phyloP scores from a whole-genome alignment of 2,329 filamentous ascomycete species.

The Malbranchea cinnamomea region DNA sequence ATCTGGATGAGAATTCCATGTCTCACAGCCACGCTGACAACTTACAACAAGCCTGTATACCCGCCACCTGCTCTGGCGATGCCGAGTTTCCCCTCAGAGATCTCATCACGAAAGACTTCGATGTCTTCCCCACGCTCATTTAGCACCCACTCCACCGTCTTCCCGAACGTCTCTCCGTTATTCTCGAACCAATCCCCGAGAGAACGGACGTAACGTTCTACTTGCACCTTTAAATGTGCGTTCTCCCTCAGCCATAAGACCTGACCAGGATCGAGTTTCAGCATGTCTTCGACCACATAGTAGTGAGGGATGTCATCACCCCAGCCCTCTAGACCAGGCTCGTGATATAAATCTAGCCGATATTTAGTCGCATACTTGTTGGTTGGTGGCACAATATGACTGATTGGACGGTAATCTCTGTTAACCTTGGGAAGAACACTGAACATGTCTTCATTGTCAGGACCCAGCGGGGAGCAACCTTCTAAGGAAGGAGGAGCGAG shows the following conservation, averaged over 20 bases:
- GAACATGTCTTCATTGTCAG: no score
- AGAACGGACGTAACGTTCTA: conserved; percentile 37
- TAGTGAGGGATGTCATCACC: conserved; percentile 49
- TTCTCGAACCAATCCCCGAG: conserved; percentile 48
- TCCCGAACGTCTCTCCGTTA: conserved; percentile 46
- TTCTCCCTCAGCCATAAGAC: conserved; percentile 43
- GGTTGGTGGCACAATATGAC: conserved; percentile 5
- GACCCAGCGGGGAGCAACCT: no score
- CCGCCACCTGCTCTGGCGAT: conserved; percentile 12
- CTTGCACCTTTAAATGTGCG: conserved; percentile 40
- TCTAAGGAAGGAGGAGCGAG: background rate
- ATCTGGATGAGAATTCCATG: no score
- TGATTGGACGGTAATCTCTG: conserved; percentile 6
- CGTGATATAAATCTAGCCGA: conserved; percentile 33
- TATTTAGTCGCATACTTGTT: conserved; percentile 33
- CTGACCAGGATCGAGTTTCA: conserved; percentile 47
- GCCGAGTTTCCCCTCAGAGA: conserved; percentile 19
- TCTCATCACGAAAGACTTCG: conserved; percentile 22
- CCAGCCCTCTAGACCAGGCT: conserved; percentile 46
- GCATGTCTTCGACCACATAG: conserved; percentile 49
- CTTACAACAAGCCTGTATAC: background rate
- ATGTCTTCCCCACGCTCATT: conserved; percentile 39
- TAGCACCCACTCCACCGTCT: conserved; percentile 44
- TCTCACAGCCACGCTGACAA: no score
- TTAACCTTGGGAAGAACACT: conserved; percentile 1